phyloP scores from a whole-genome alignment of 208 protist species.

The Trichomonas gallinae region DNA sequence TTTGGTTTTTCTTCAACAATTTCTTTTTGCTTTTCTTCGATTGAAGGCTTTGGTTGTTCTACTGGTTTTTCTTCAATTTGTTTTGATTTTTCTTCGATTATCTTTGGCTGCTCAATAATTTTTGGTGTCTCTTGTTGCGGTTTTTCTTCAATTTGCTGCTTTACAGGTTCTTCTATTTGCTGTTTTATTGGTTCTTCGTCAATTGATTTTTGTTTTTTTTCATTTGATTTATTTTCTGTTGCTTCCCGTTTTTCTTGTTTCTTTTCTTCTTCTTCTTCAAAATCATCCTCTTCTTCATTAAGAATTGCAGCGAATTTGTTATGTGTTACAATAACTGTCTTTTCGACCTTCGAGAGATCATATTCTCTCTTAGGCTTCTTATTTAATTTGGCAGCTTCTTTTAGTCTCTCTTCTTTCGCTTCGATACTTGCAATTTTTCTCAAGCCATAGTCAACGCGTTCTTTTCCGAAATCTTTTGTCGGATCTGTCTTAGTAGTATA shows the following conservation, averaged over 20 bases:
- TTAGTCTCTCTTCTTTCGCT: not conserved
- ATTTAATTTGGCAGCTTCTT: not conserved
- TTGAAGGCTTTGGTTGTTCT: not conserved
- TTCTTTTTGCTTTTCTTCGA: not conserved
- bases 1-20: not conserved
- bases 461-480: not conserved
- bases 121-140: not conserved
- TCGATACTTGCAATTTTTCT: not conserved
- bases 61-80: not conserved
- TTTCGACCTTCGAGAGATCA: not conserved
- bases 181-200: not conserved
- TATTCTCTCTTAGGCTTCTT: not conserved
- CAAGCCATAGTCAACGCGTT: not conserved
- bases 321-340: not conserved
- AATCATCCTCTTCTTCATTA: not conserved
- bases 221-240: no score
- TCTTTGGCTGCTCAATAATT: not conserved
- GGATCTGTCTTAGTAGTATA: not conserved
- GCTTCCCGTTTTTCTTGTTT: not conserved
- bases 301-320: not conserved
- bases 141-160: not conserved
- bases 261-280: not conserved
- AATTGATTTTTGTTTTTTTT: not conserved
- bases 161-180: not conserved
- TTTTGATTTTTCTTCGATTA: not conserved